A percentile compares a stretch with the other conserved stretches of the same genome.
These are phyloP conservation scores for Trichoderma sp. DNA, from an alignment of 2,329 filamentous ascomycete species.

Conservation along the genomic window DNA sequence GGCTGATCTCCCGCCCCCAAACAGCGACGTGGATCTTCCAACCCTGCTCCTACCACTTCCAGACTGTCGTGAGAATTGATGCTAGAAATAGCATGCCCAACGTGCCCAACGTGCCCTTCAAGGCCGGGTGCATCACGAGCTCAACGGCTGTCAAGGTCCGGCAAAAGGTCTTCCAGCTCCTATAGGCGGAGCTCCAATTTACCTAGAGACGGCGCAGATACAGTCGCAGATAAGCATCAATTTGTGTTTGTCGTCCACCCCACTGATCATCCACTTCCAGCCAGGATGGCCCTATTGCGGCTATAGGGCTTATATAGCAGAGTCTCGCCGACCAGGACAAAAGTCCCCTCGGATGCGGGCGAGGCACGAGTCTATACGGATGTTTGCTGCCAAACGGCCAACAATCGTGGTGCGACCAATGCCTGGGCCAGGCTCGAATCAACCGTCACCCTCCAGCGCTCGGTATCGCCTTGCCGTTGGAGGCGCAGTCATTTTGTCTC, in stretches of 20 bases:
- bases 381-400: conserved; percentile 56
- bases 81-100: not conserved
- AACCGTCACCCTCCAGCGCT: not conserved
- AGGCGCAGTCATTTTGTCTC: not conserved
- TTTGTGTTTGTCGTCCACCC: not conserved
- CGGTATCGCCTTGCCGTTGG: not conserved
- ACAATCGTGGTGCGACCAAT: conserved; percentile 64
- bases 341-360: not conserved
- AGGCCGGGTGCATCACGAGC: not conserved
- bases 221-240: conserved; percentile 3
- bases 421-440: conserved; percentile 50
- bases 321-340: not conserved
- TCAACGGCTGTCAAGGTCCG: not conserved
- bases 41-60: not conserved
- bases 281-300: not conserved
- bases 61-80: not conserved
- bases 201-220: not conserved
- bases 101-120: not conserved
- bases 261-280: not conserved
- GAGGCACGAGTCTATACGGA: conserved; percentile 36
- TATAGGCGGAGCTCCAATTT: not conserved
- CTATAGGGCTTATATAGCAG: not conserved
- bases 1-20: not conserved
- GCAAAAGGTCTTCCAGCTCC: not conserved
- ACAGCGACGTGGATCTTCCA: not conserved